A percentile compares a stretch with the other conserved stretches of the same genome.
phyloP scores from a whole-genome alignment of 2,329 filamentous ascomycete species.

The Alternaria sp. region DNA sequence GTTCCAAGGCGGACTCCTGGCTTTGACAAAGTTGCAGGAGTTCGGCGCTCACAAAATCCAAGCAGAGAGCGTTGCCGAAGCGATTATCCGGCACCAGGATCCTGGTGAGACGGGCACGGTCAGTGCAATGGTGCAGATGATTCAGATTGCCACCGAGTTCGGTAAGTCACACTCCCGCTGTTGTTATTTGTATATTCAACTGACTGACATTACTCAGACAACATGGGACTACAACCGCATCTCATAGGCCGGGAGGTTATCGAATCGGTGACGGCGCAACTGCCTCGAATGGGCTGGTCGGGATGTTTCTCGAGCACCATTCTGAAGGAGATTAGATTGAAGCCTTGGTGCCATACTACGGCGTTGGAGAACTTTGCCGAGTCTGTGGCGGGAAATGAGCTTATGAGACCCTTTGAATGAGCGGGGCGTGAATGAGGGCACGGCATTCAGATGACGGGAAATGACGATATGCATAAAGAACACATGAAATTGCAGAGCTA shows the following conservation, averaged over 20 bases:
- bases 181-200: not conserved
- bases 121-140: not conserved
- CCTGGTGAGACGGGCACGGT: constrained; percentile 2
- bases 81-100: constrained; percentile 4
- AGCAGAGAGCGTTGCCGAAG: constrained; percentile 4
- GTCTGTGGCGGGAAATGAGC: not conserved
- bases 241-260: not conserved
- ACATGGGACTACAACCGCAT: constrained; percentile 4
- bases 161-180: not conserved
- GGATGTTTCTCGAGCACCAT: not conserved
- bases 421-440: not conserved
- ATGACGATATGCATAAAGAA: not conserved
- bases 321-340: not conserved
- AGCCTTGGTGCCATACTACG: constrained; percentile 3
- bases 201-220: not conserved
- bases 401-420: constrained; percentile 1
- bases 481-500: not conserved
- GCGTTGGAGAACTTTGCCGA: not conserved
- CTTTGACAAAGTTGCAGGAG: not conserved
- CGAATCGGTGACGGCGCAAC: not conserved
- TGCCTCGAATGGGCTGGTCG: not conserved
- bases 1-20: constrained; percentile 3
- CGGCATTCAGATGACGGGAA: not conserved
- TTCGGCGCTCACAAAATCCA: not conserved
- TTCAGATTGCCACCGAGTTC: constrained; percentile 1